These are phyloP conservation scores for Talaromyces amestolkiae DNA, from an alignment of 2,329 filamentous ascomycete genomes.

Conservation along the genomic window DNA sequence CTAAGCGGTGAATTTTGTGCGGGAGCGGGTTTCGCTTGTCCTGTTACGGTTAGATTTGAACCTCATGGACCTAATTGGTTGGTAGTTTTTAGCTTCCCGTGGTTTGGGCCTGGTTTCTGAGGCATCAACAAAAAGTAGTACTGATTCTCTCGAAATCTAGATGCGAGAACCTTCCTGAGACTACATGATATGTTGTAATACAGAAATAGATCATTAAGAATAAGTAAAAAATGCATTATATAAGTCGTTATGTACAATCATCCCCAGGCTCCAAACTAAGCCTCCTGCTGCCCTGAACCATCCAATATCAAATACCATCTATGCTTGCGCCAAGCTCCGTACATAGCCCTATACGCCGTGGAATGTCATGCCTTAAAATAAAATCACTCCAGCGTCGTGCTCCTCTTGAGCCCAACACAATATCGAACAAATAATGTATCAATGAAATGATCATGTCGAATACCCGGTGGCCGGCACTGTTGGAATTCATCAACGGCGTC, in stretches of 20 bases:
- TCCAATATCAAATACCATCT: neutral
- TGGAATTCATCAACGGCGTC: conserved; percentile 79
- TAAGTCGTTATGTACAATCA: neutral
- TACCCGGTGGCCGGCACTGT: conserved; percentile 70
- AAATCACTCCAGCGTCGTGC: conserved; percentile 35
- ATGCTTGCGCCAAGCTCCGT: conserved; percentile 6
- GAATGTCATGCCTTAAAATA: neutral
- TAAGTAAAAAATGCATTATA: conserved; percentile 7
- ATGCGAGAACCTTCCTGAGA: too few relatives aligned
- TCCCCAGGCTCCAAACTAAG: neutral
- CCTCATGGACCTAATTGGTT: neutral
- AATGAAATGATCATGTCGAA: conserved; percentile 84
- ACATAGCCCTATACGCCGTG: conserved; percentile 3
- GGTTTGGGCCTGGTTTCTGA: conserved; percentile 22
- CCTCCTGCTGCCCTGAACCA: neutral
- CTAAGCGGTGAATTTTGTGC: conserved; percentile 23
- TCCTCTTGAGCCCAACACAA: conserved; percentile 50
- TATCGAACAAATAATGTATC: conserved; percentile 82
- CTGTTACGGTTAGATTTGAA: conserved; percentile 37
- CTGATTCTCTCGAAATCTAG: too few relatives aligned
- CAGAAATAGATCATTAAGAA: neutral
- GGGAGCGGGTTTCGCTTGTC: conserved; percentile 38
- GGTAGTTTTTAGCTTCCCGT: conserved; percentile 34
- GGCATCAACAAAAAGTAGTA: neutral
- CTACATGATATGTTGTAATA: too few relatives aligned